A percentile compares a stretch with the other conserved stretches of the same genome.
phyloP scores from a whole-genome alignment of 2,329 filamentous ascomycete genomes.

The Fusarium chlamydosporum region DNA sequence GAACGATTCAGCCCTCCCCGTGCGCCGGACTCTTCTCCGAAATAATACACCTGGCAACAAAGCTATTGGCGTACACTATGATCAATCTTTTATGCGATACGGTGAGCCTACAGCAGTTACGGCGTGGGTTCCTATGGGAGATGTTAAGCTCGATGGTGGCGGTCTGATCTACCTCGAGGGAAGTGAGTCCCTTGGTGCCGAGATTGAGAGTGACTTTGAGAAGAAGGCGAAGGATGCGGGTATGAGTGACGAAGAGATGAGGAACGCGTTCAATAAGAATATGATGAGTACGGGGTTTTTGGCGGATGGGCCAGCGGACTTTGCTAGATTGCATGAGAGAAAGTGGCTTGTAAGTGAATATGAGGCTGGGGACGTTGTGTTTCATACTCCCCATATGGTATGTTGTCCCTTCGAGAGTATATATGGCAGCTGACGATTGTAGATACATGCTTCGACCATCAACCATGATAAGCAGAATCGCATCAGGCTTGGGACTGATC shows the following conservation, averaged over 20 bases:
- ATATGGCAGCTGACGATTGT: constrained; percentile 1
- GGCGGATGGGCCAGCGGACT: constrained; percentile 62
- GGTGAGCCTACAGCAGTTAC: constrained; percentile 69
- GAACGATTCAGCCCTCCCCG: constrained; percentile 61
- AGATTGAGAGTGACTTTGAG: constrained; percentile 66
- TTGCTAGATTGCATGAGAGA: constrained; percentile 50
- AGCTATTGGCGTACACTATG: constrained; percentile 73
- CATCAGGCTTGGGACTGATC: constrained; percentile 69
- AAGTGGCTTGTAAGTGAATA: constrained; percentile 59
- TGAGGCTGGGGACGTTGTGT: constrained; percentile 60
- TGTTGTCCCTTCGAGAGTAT: neutral
- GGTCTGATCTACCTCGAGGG: constrained; percentile 72
- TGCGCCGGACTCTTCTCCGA: constrained; percentile 64
- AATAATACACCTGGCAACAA: constrained; percentile 70
- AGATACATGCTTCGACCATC: constrained; percentile 71
- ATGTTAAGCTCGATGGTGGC: constrained; percentile 67
- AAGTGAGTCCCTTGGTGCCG: constrained; percentile 57
- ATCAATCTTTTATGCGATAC: constrained; percentile 70
- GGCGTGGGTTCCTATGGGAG: constrained; percentile 71
- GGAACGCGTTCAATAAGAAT: constrained; percentile 69
- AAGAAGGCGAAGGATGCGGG: constrained; percentile 64
- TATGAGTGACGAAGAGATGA: constrained; percentile 66
- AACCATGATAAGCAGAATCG: constrained; percentile 66
- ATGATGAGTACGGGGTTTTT: constrained; percentile 71
- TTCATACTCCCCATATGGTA: constrained; percentile 57